Conservation (phyloP, 805 yeast genomes). For the Aciculoconidium aculeatum region DNA sequence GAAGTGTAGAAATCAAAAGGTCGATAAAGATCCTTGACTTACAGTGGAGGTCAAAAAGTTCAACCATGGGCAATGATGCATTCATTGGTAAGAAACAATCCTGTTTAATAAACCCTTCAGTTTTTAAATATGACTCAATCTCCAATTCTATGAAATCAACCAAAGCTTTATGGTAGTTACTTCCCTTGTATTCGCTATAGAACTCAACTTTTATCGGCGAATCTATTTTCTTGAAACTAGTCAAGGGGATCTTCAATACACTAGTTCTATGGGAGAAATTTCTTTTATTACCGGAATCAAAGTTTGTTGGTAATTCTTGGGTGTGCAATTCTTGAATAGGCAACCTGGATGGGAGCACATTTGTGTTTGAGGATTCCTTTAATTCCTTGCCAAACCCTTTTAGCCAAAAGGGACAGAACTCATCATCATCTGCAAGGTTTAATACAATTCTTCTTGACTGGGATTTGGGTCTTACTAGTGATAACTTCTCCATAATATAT, state of each 20-base stretch:
- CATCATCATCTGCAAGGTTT: conserved; percentile 3
- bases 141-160: conserved; percentile 29
- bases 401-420: conserved; percentile 6
- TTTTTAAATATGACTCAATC: conserved; percentile 32
- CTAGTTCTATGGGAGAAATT: conserved; percentile 1
- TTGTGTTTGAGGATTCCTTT: conserved; percentile 9
- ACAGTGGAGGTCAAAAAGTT: conserved; percentile 21
- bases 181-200: conserved; percentile 12
- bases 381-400: conserved; percentile 10
- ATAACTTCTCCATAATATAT: no score
- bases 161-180: conserved; percentile 11
- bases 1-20: conserved; percentile 1
- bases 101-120: no score
- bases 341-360: not conserved
- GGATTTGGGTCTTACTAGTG: conserved; percentile 10
- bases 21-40: conserved; percentile 1
- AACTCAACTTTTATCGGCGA: conserved; percentile 26
- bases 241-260: conserved; percentile 5
- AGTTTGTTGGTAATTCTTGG: not conserved
- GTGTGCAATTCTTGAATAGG: no score
- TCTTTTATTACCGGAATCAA: not conserved
- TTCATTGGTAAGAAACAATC: no score
- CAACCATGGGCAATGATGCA: no score
- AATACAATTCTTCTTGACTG: conserved; percentile 4
- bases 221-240: conserved; percentile 21